These are phyloP conservation scores for Iris pallida DNA, from an alignment of 116 monocot species.

Conservation along the genomic window DNA sequence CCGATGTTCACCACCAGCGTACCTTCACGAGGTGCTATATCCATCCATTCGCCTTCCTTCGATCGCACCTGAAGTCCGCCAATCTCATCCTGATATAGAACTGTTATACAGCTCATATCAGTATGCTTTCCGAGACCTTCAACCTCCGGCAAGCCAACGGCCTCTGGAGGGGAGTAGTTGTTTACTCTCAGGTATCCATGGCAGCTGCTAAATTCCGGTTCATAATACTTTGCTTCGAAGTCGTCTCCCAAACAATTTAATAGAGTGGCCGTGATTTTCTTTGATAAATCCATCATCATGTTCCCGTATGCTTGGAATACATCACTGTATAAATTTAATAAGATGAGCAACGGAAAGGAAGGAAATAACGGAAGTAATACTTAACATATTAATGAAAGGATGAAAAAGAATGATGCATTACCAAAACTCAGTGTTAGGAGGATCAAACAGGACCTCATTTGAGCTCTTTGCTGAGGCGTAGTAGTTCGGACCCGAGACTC, in stretches of 20 bases:
- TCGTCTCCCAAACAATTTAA: constrained; percentile 29
- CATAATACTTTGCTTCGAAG: constrained; percentile 18
- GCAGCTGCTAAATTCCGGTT: constrained; percentile 24
- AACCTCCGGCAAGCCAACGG: background rate
- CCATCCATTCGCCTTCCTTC: constrained; percentile 18
- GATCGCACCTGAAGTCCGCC: constrained; percentile 23
- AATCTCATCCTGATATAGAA: constrained; percentile 18
- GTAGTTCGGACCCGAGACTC: constrained; percentile 37
- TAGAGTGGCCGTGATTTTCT: constrained; percentile 21
- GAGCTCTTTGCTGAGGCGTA: constrained; percentile 29
- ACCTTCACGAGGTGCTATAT: constrained; percentile 5
- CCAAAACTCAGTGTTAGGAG: constrained; percentile 23
- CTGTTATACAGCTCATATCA: constrained; percentile 30
- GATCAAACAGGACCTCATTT: constrained; percentile 19
- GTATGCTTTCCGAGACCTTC: constrained; percentile 29
- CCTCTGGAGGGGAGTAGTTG: constrained; percentile 11
- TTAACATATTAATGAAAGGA: background rate
- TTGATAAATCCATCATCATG: constrained; percentile 36
- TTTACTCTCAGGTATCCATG: constrained; percentile 23
- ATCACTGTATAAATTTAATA: constrained; percentile 13
- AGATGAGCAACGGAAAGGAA: background rate
- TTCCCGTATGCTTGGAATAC: constrained; percentile 27
- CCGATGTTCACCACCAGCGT: constrained; percentile 20
- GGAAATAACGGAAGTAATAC: background rate
- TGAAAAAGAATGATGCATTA: background rate